Evolutionary conservation across 768 basidiomycete species (phyloP).

Genomic region (Panaeolus cyanescens): DNA sequence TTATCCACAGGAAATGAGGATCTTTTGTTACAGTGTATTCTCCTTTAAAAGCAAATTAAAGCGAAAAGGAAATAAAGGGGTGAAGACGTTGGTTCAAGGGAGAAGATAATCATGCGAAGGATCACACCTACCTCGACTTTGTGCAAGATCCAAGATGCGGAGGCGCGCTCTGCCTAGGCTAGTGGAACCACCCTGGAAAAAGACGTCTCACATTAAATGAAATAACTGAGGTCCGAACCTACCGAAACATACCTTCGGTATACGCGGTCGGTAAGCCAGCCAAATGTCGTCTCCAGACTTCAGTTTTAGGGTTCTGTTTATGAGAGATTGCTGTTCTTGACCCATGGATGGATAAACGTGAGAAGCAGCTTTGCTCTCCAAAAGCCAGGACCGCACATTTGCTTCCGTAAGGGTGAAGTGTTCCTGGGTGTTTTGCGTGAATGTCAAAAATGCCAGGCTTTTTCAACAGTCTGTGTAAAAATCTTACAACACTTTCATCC

Average conservation of each 20-base stretch:
- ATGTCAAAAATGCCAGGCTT: conserved; percentile 16
- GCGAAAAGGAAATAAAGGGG: conserved; percentile 9
- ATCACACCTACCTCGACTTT: conserved; percentile 53
- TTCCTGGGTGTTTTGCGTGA: conserved; percentile 39
- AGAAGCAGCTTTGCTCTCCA: conserved; percentile 30
- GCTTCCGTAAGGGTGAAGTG: conserved; percentile 48
- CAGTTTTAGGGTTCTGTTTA: conserved; percentile 38
- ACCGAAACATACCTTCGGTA: conserved; percentile 51
- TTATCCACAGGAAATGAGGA: conserved; percentile 93
- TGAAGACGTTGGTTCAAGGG: background rate
- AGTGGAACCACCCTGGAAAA: conserved; percentile 81
- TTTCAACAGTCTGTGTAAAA: conserved; percentile 7
- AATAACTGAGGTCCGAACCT: conserved; percentile 11
- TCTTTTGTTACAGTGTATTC: conserved; percentile 52
- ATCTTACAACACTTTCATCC: conserved; percentile 18
- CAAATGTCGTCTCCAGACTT: conserved; percentile 57
- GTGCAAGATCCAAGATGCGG: conserved; percentile 66
- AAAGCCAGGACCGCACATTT: conserved; percentile 51
- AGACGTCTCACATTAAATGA: conserved; percentile 15
- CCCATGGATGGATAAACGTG: conserved; percentile 18
- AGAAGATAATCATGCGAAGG: background rate
- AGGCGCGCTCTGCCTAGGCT: conserved; percentile 72
- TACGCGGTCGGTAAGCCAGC: conserved; percentile 51
- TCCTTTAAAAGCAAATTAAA: conserved; percentile 39
- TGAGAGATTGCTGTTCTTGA: conserved; percentile 19